phyloP scores from a whole-genome alignment of 768 basidiomycete genomes.

The Auriscalpium orientale region DNA sequence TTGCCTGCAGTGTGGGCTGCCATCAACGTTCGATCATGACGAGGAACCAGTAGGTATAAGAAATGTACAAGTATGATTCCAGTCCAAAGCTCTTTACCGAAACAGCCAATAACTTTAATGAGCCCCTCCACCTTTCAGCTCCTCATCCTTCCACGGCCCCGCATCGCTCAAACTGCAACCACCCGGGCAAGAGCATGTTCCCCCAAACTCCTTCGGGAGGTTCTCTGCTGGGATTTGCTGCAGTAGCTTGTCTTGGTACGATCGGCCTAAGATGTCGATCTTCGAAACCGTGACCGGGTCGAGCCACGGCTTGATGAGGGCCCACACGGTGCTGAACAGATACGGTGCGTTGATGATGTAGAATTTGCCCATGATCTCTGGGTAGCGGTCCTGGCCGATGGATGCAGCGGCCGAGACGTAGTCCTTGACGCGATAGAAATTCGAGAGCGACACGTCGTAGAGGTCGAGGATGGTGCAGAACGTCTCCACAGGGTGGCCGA shows the following conservation, averaged over 20 bases:
- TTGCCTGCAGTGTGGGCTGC: no score
- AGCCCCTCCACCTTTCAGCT: not conserved
- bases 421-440: slow-evolving; percentile 89
- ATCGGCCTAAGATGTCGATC: slow-evolving; percentile 79
- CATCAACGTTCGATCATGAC: not conserved
- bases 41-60: slow-evolving; percentile 2
- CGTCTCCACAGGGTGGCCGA: slow-evolving; percentile 90
- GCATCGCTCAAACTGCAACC: slow-evolving; percentile 86
- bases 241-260: slow-evolving; percentile 70
- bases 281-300: slow-evolving; percentile 93
- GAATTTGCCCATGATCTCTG: slow-evolving; percentile 95
- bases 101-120: not conserved
- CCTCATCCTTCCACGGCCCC: slow-evolving; percentile 73
- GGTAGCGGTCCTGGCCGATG: slow-evolving; percentile 89
- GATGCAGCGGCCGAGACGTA: slow-evolving; percentile 69
- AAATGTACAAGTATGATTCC: not conserved
- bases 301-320: slow-evolving; percentile 84
- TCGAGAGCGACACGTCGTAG: slow-evolving; percentile 53
- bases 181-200: slow-evolving; percentile 64
- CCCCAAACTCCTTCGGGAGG: slow-evolving; percentile 82
- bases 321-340: slow-evolving; percentile 86
- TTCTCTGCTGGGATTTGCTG: slow-evolving; percentile 80
- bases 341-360: slow-evolving; percentile 98
- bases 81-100: not conserved
- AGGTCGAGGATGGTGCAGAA: slow-evolving; percentile 97